Base-by-base conservation (phyloP, 495 filamentous ascomycete species). In the Talaromyces stipitatus region DNA sequence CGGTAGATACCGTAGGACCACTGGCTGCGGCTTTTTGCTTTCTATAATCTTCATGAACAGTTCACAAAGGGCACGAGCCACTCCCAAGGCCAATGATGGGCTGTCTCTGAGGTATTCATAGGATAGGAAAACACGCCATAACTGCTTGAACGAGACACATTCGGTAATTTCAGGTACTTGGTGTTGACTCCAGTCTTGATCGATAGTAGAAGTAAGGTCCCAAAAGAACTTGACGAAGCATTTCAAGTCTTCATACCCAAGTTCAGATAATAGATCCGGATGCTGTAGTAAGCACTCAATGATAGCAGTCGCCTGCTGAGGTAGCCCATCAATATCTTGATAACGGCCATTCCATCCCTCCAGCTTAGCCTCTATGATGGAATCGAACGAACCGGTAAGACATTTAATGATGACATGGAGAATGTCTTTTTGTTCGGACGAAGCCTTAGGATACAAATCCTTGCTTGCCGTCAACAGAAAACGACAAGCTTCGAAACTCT, bases 41-140 rank as follows among this genome's bases (percentile, higher is more conserved):
- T 75, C 67, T 26, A 72, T 60, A 32, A 60, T 64, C 24, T 68
- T 63, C n/a, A 66, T 70, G 7, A 77, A 61, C 2, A 77, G 61
- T 38, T 60, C 56, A 20, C 66, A 62, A 28, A 78, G 30, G 53
- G 75, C 73, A 18, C 60, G 57, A 9, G 69, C 69, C 51, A 78
- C 24, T 6, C 36, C 36, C 23, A 26, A 43, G 26, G 69, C 48
- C 48, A 51, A 20, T 28, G 26, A 51, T 11, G 72, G 72, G 2
- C 66, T 62, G 27, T 65, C 69, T 30, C 74, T 66, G 33, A 78
- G 66, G 54, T 78, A 78, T 41, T 78, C 75, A 41, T 76, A 70
- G 27, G 71, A 76, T 3, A 73, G 67, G 16, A 78, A 56, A 54
- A 69, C 69, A n/a, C 68, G 62, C 75, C 75, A 78, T 7, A 67